Base-by-base conservation (phyloP, 1,284 basidiomycete species). In the Ganoderma leucocontextum region DNA sequence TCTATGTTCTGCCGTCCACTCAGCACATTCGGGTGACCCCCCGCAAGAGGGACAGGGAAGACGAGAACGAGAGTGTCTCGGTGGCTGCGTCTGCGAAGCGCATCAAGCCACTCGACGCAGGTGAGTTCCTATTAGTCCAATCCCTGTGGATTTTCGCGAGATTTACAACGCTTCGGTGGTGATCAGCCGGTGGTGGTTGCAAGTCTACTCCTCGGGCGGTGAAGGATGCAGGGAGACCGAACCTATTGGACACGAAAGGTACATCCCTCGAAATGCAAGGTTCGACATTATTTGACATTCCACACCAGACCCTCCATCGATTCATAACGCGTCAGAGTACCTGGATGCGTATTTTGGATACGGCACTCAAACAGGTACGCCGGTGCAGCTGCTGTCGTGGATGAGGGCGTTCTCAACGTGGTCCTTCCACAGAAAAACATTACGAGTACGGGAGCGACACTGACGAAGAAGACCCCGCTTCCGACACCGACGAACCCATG, bases 401-500 rank as follows among this genome's bases (percentile, higher is more conserved):
- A 13, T 15, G 29, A 41, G 6, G 22, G 58, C 10, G 22, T 41
- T 4, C 25, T 60, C n/a, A 41, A 7, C 7, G 36, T 15, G 13
- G 25, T 41, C 38, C 22, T 15, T 15, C 39, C 8, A 4, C 22
- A 60, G 58, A 35, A n/a, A 58, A 39, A 41, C 17, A 41, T 15
- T 38, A 60, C 6, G 58, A 60, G 13, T 60, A 29, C 39, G 58
- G 58, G 22, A 60, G 58, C 38, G 58, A 60, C 8, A 42, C 58
- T 5, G 58, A 60, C n/a, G 53, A 55, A 35, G 53, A 55, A 12
- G 25, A 55, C 6, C 53, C 53, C 17, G 10, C 57, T 22, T 59
- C 57, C 17, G 57, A 59, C 38, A 12, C 19, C 19, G 57, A 59
- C 9, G 57, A 39, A 22, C 19, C 33, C n/a, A 39, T 55, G 53